A percentile compares a stretch with the other conserved stretches of the same genome.
Conservation (phyloP, 2,329 filamentous ascomycete species). For the Aspergillus candidus region DNA sequence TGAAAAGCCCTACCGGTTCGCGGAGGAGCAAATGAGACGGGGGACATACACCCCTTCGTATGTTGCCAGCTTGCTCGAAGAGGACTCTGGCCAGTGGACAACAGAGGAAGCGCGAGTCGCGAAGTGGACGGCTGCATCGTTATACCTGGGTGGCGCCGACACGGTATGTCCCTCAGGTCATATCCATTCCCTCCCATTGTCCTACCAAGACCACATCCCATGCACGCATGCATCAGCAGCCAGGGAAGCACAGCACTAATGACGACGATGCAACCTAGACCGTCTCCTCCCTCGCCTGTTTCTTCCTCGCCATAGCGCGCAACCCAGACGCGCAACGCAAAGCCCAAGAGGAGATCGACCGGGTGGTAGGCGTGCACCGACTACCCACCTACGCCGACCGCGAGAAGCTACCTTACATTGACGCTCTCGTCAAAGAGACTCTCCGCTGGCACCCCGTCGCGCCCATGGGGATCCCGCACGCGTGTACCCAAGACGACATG, state of each 20-base stretch:
- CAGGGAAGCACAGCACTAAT: background rate
- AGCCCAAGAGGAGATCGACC: slow-evolving; percentile 41
- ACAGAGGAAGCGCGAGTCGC: slow-evolving; percentile 24
- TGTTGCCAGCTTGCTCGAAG: slow-evolving; percentile 35
- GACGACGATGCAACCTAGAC: slow-evolving; percentile 26
- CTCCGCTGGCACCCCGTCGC: slow-evolving; percentile 33
- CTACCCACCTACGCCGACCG: slow-evolving; percentile 37
- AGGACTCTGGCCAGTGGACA: slow-evolving; percentile 19
- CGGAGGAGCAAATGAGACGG: slow-evolving; percentile 35
- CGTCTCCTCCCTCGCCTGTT: slow-evolving; percentile 36
- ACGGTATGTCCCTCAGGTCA: slow-evolving; percentile 20
- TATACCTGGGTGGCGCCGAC: slow-evolving; percentile 40
- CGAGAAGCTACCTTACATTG: slow-evolving; percentile 30
- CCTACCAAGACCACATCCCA: no score
- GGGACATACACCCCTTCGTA: slow-evolving; percentile 32
- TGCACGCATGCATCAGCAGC: background rate
- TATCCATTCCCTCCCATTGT: no score
- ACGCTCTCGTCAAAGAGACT: slow-evolving; percentile 35
- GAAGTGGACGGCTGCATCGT: slow-evolving; percentile 29
- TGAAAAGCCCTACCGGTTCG: slow-evolving; percentile 41
- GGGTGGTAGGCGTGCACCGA: slow-evolving; percentile 27
- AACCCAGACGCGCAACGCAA: slow-evolving; percentile 48
- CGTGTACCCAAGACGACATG: slow-evolving; percentile 19
- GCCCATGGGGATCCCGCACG: slow-evolving; percentile 29
- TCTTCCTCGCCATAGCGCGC: slow-evolving; percentile 50